Evolutionary conservation across 1,284 basidiomycete species (phyloP), one percentile per base, ranked within the genome.

Genomic region (Fomitopsis betulina): DNA sequence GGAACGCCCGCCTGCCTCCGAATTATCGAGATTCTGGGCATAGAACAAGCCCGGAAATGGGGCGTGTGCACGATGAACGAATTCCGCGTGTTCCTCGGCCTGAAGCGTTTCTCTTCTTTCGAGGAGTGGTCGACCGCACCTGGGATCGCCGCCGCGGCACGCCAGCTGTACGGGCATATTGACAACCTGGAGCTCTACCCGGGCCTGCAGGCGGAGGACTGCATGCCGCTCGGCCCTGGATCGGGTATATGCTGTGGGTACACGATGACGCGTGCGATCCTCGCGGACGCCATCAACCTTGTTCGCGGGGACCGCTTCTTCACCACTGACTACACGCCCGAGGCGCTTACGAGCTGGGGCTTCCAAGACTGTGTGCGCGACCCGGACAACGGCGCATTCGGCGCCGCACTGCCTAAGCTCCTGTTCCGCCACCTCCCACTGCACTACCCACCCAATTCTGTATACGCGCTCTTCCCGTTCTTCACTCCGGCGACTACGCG

Each of bases 161-260:
- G 81, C 56, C 73, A 79, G 35, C 75, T 94, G 13, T 94, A 94
- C 68, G 80, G 79, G 35, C 78, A 91, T 63, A 87, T 93, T 68
- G 80, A 92, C 64, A 86, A 89, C 64, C 77, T 93, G 23, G 90
- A 93, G 69, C 79, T 93, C 21, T 81, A 92, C 67, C 54, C 43
- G 1, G 58, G 54, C 8, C 69, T 90, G 57, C 85, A 89, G 73
- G 87, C 89, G 5, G 91, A 94, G 69, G 79, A 93, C 69, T 68
- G 86, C 13, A 94, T 93, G 68, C 68, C 72, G 15, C 82, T 85
- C 19, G 81, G 82, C 40, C 81, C 85, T 8, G 91, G 91, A 17
- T 87, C 89, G 8, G 93, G 93, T 13, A 69, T 93, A 3, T 92
- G 90, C 70, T 90, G 91, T n/a, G 91, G 91, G 23, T 93, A 87